phyloP scores from a whole-genome alignment of 176 grass and related monocot species.

The Poa annua region DNA sequence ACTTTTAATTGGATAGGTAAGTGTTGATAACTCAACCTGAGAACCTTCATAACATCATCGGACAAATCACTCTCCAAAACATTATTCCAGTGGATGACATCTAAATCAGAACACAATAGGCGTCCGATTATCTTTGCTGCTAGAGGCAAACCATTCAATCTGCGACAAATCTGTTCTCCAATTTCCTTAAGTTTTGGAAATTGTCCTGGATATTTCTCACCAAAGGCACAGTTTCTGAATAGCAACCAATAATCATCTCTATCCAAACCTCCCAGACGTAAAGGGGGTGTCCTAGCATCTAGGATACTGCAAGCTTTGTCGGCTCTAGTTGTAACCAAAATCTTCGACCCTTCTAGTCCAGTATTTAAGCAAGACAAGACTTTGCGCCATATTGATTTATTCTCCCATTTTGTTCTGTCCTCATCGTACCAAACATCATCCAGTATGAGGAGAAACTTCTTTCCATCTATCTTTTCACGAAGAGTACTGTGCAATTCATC shows the following conservation, averaged over 20 bases:
- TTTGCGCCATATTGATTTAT: constrained; percentile 40
- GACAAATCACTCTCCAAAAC: constrained; percentile 61
- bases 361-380: constrained; percentile 45
- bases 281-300: constrained; percentile 14
- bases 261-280: constrained; percentile 53
- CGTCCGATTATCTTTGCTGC: constrained; percentile 61
- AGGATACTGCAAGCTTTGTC: constrained; percentile 45
- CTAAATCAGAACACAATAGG: constrained; percentile 51
- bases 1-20: constrained; percentile 55
- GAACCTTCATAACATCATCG: constrained; percentile 64
- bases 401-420: constrained; percentile 47
- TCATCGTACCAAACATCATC: constrained; percentile 80
- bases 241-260: constrained; percentile 58
- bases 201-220: constrained; percentile 35
- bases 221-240: constrained; percentile 50
- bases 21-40: constrained; percentile 66
- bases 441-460: constrained; percentile 61
- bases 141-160: constrained; percentile 62
- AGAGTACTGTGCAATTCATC: constrained; percentile 44
- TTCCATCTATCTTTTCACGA: constrained; percentile 38
- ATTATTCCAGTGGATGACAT: constrained; percentile 51
- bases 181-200: constrained; percentile 54
- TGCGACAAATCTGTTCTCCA: constrained; percentile 49
- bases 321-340: constrained; percentile 54
- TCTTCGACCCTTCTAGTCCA: constrained; percentile 48